Evolutionary conservation across 2,329 filamentous ascomycete genomes (phyloP).

Genomic region (Epichloe elymi): DNA sequence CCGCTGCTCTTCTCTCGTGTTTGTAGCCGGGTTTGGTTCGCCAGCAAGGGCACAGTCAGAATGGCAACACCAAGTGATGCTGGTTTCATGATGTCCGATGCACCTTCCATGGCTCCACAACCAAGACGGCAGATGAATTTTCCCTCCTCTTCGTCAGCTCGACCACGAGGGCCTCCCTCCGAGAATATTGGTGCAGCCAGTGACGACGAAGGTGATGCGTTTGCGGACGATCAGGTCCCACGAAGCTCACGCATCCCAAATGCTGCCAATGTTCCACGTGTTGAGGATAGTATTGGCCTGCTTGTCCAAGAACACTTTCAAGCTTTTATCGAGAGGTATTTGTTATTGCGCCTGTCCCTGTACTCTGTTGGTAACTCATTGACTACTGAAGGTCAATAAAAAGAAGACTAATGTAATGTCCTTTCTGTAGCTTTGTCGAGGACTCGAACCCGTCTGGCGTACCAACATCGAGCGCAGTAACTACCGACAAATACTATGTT

Average conservation of each 20-base stretch:
- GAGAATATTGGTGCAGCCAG: slow-evolving; percentile 48
- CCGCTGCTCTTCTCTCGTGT: neutral
- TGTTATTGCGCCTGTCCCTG: neutral
- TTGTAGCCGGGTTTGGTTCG: neutral
- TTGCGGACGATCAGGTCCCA: slow-evolving; percentile 51
- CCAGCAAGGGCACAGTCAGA: neutral
- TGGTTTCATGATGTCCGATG: slow-evolving; percentile 46
- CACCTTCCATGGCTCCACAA: slow-evolving; percentile 28
- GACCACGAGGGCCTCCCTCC: slow-evolving; percentile 47
- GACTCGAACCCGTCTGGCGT: slow-evolving; percentile 49
- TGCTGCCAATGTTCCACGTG: slow-evolving; percentile 46
- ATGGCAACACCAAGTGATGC: slow-evolving; percentile 44
- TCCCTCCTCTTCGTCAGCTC: slow-evolving; percentile 38
- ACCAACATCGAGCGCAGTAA: slow-evolving; percentile 55
- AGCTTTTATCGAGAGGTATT: slow-evolving; percentile 62
- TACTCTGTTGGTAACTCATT: neutral
- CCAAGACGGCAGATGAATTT: slow-evolving; percentile 29
- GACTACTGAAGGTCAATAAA: neutral
- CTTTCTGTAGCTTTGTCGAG: slow-evolving; percentile 45
- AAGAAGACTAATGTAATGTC: neutral
- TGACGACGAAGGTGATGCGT: slow-evolving; percentile 48
- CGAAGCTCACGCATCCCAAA: slow-evolving; percentile 34
- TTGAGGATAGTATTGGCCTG: slow-evolving; percentile 64
- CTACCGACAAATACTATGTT: slow-evolving; percentile 73
- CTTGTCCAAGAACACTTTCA: slow-evolving; percentile 67